Base-by-base conservation (phyloP, 805 yeast genomes). In the Clavispora fructus region DNA sequence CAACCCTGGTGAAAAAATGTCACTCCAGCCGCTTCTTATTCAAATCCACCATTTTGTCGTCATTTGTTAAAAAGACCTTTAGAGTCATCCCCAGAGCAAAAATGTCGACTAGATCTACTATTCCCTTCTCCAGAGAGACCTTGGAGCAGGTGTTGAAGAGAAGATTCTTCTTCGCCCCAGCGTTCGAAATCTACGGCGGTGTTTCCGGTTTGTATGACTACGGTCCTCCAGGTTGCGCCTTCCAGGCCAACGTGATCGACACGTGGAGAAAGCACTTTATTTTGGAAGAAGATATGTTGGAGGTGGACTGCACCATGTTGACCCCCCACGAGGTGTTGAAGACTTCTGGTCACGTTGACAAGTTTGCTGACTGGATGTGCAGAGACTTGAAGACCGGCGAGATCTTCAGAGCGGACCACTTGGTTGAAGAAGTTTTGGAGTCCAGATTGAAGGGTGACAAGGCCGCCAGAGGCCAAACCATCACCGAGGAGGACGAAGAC, bases 291-390 rank as follows among this genome's bases (percentile, higher is more conserved):
- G 98, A 94, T 63, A 94, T 94, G 98, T 79, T 91, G 63, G 99
- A 94, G 72, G 97, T 94, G 51, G 99, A 95, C 74, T 84, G 95
- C 69, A 89, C 99, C 48, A 91, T 94, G 91, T 76, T 94, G 70
- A 94, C 99, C 41, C 99, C 99, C 13, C 83, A 88, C 62, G 99
- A 95, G 67, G 99, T 94, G 31, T 78, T 94, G 67, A 95, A 95
- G 75, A 95, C 99, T 39, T 92, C 98, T 42, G 99, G 99, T 59
- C 99, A 94, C 69, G 99, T 94, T 54, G 99, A 94, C 69, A 94
- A 94, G 76, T 94, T 94, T 65, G 88, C 97, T 55, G 99, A 94
- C 69, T 94, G 96, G 97, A 94, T 94, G 99, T 90, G 97, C 70
- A 83, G 87, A 61, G 99, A 94, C 69, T 74, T 82, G 61, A 87